Percentiles rank a stretch among this genome's conserved stretches.
Evolutionary conservation across 2,329 filamentous ascomycete species (phyloP).

Genomic region (Chlorencoelia australis): DNA sequence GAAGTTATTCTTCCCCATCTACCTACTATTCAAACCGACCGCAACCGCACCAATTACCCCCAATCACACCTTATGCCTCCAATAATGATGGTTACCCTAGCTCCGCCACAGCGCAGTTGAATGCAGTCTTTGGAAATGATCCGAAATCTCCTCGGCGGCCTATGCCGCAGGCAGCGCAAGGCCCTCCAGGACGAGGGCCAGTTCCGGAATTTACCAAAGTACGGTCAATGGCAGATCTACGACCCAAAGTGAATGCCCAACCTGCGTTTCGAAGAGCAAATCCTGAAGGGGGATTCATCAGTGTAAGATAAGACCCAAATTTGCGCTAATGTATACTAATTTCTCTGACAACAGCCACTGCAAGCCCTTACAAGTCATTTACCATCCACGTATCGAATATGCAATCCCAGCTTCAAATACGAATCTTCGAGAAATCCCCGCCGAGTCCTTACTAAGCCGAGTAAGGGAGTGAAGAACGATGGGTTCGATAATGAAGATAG

Average conservation of each 20-base stretch:
- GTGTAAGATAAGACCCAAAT: conserved; percentile 46
- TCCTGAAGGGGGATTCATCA: conserved; percentile 95
- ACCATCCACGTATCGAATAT: conserved; percentile 93
- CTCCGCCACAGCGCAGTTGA: conserved; percentile 60
- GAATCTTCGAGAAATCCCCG: conserved; percentile 95
- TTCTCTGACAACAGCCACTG: conserved; percentile 52
- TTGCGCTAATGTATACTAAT: conserved; percentile 19
- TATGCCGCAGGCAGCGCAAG: conserved; percentile 35
- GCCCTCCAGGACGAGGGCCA: conserved; percentile 47
- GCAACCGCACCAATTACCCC: conserved; percentile 58
- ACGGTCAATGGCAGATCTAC: conserved; percentile 60
- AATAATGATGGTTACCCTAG: conserved; percentile 62
- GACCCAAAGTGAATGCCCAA: conserved; percentile 75
- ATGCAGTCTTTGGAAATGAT: conserved; percentile 50
- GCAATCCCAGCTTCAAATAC: conserved; percentile 97
- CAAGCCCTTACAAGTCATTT: conserved; percentile 92
- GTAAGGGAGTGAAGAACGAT: conserved; percentile 97
- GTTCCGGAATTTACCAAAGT: conserved; percentile 85
- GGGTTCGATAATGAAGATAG: conserved; percentile 98
- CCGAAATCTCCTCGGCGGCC: conserved; percentile 49
- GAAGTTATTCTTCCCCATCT: conserved; percentile 47
- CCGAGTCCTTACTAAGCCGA: conserved; percentile 92
- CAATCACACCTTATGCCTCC: conserved; percentile 59
- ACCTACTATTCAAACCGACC: conserved; percentile 42
- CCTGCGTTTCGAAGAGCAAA: conserved; percentile 88